Base-by-base conservation (phyloP, 345 rosid genomes). In the Ceriops tagal region DNA sequence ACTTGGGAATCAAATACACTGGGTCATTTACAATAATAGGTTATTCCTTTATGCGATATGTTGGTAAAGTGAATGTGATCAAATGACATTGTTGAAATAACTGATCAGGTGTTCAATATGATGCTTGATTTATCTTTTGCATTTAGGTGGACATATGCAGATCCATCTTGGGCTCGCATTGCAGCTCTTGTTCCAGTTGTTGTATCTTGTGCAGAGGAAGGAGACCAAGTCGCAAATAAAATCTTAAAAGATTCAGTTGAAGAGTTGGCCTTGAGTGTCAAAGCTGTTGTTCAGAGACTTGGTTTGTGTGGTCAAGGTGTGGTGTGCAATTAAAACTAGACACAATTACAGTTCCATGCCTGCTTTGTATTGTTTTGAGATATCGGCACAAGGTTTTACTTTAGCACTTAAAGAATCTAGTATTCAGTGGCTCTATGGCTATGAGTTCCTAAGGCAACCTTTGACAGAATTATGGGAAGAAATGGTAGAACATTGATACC, bases 141-240 rank as follows among this genome's bases (percentile, higher is more conserved):
- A 27, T 52, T 52, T 75, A 89, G 95, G 80, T 89, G 95, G 95
- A 84, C 95, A 6, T 89, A 87, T 58, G 84, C 85, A 70, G 91
- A 89, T 82, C 89, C 91, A 69, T 89, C 91, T 24, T 89, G 95
- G 91, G 95, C 95, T 75, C 88, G 95, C 51, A 85, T 89, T 62
- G 89, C 91, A 6, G 88, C 88, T 27, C 91, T 89, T 72, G 95
- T 87, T 73, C 95, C 95, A 18, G 79, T 79, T 20, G 88, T 89
- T 16, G 91, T 89, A 70, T 77, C 86, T 24, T 87, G 95, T 77
- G 95, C 95, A 24, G 95, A 85, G 77, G 86, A 85, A 58, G 85
- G 91, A 61, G 95, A 89, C 72, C 80, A 73, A 67, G 91, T 87
- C 26, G 89, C 95, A 5, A 82, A 81, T 69, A 80, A 73, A 22